Evolutionary conservation across 805 yeast species (phyloP).

Genomic region (Schizosaccharomyces lindneri): DNA sequence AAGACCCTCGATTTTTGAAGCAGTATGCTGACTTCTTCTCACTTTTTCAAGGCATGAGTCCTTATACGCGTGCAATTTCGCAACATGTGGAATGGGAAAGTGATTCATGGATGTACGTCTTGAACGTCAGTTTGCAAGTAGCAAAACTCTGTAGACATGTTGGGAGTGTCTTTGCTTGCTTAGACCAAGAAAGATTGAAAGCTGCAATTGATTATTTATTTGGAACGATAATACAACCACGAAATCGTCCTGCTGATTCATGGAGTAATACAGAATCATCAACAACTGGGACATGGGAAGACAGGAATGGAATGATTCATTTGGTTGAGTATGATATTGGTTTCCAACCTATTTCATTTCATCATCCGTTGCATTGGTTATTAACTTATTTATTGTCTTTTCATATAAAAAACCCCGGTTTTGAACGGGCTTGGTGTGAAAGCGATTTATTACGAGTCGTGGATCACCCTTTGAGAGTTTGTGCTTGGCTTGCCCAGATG

Average conservation of each 20-base stretch:
- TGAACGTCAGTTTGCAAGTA: slow-evolving; percentile 42
- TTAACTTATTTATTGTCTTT: slow-evolving; percentile 25
- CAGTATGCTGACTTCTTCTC: slow-evolving; percentile 41
- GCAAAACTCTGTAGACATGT: slow-evolving; percentile 22
- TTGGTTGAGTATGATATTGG: slow-evolving; percentile 22
- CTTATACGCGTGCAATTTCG: slow-evolving; percentile 43
- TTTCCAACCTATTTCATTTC: slow-evolving; percentile 32
- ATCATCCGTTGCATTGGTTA: slow-evolving; percentile 60
- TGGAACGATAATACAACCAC: slow-evolving; percentile 11
- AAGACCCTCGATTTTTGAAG: slow-evolving; percentile 22
- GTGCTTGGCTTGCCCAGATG: slow-evolving; percentile 61
- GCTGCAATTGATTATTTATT: slow-evolving; percentile 6
- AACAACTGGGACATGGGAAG: not conserved
- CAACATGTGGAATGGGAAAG: slow-evolving; percentile 81
- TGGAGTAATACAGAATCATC: slow-evolving; percentile 8
- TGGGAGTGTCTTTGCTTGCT: slow-evolving; percentile 13
- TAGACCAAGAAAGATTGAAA: slow-evolving; percentile 1
- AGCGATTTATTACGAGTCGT: slow-evolving; percentile 16
- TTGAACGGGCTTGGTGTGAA: not conserved
- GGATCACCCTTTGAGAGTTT: slow-evolving; percentile 54
- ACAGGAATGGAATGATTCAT: slow-evolving; percentile 5
- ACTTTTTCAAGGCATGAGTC: slow-evolving; percentile 56
- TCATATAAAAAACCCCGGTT: too few relatives aligned
- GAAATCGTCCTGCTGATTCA: slow-evolving; percentile 4
- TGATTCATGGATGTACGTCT: slow-evolving; percentile 52